Evolutionary conservation across 1,284 basidiomycete species (phyloP), one percentile per base, ranked within the genome.

Genomic region (Vanrija sp.): DNA sequence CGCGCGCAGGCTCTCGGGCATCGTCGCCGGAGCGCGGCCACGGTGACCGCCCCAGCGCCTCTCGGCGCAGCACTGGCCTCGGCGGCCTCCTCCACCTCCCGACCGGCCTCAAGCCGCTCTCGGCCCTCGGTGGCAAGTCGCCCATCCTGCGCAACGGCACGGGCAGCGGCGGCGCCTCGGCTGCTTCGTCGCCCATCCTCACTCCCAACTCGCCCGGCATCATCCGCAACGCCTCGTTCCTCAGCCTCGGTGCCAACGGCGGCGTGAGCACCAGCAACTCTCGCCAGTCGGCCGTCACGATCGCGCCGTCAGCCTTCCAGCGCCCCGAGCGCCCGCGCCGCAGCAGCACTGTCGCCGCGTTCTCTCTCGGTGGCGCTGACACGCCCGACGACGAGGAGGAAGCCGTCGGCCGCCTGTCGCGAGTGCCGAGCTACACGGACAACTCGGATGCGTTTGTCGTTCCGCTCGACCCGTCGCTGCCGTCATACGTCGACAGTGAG

Each of bases 341-440:
- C 25, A 37, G 31, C 31, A 31, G 31, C 31, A 31, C 31, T 12
- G 31, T 1, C 31, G 45, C 16, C 37, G n/a, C 10, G 8, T 23
- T 23, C 19, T 31, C 37, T 12, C 44, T 38, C 20, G 44, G 50
- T 10, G 39, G 35, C 27, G 43, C 5, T 51, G 51, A 49, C 46
- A 56, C 37, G 3, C 16, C 20, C 16, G 37, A 49, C 18, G 46
- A 43, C 24, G 46, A 44, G n/a, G 49, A 41, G 12, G 45, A 48
- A 10, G 49, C 23, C 22, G 31, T n/a, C 47, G 46, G 15, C 51
- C 49, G 15, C 47, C 67, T 79, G 23, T 73, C 65, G 5, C 73
- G 86, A 70, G 90, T 95, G 19, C 92, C 93, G 2, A 72, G 69
- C 8, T 96, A 97, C 72, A 81, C 81, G 15, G 82, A 89, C 44